These are phyloP conservation scores for Groenewaldozyma tartarivorans DNA, from an alignment of 805 yeast species.

Conservation along the genomic window DNA sequence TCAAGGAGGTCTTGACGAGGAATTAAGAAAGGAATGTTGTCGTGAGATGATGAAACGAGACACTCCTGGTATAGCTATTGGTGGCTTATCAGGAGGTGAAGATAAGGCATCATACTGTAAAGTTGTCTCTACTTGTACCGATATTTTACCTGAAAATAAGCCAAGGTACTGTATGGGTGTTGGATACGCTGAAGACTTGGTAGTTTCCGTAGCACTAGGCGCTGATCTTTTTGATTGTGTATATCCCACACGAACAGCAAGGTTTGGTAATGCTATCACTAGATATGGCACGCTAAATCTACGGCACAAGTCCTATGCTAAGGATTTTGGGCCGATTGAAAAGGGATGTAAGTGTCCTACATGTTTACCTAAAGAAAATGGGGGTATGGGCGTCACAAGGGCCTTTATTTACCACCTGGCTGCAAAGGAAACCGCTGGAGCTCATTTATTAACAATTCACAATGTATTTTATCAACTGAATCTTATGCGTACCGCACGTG, in stretches of 20 bases:
- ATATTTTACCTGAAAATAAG: slow-evolving; percentile 31
- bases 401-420: slow-evolving; percentile 30
- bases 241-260: slow-evolving; percentile 36
- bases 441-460: slow-evolving; percentile 35
- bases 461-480: slow-evolving; percentile 35
- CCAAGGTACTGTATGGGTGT: slow-evolving; percentile 41
- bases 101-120: slow-evolving; percentile 33
- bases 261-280: slow-evolving; percentile 38
- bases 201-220: slow-evolving; percentile 37
- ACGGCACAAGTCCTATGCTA: slow-evolving; percentile 26
- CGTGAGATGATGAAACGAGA: slow-evolving; percentile 34
- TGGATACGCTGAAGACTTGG: slow-evolving; percentile 38
- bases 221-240: slow-evolving; percentile 40
- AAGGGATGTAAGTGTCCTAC: slow-evolving; percentile 33
- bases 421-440: slow-evolving; percentile 35
- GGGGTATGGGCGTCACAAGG: slow-evolving; percentile 31
- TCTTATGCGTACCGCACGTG: slow-evolving; percentile 32
- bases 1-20: slow-evolving; percentile 37
- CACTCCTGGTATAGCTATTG: slow-evolving; percentile 40
- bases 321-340: slow-evolving; percentile 30
- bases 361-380: slow-evolving; percentile 25
- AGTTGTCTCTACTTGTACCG: slow-evolving; percentile 33
- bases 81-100: slow-evolving; percentile 40
- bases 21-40: slow-evolving; percentile 31
- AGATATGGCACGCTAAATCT: slow-evolving; percentile 29